Evolutionary conservation across 768 basidiomycete genomes (phyloP).

Genomic region (Kondoa malvinella): DNA sequence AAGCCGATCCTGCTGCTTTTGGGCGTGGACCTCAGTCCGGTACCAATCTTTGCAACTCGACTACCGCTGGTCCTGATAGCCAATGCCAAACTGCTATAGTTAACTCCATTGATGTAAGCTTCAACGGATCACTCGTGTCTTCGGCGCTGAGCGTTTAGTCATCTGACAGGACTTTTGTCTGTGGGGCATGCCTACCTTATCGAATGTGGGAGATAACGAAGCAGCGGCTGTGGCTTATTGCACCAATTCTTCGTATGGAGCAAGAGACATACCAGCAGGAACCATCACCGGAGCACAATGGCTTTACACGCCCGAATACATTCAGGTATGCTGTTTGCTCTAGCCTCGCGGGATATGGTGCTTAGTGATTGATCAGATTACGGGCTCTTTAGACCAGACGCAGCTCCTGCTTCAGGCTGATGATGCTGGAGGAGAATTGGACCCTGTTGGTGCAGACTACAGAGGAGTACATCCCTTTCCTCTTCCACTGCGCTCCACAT

Average conservation of each 20-base stretch:
- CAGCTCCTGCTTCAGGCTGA: constrained; percentile 46
- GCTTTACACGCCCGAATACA: constrained; percentile 22
- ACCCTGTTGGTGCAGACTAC: constrained; percentile 44
- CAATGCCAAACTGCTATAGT: background rate
- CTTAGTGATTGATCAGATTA: too few species aligned
- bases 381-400: constrained; percentile 40
- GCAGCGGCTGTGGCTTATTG: constrained; percentile 54
- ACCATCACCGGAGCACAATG: constrained; percentile 28
- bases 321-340: too few species aligned
- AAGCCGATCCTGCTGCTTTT: background rate
- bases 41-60: background rate
- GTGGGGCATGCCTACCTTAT: constrained; percentile 17
- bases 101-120: background rate
- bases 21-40: background rate
- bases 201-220: constrained; percentile 46
- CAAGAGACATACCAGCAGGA: constrained; percentile 24
- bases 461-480: too few species aligned
- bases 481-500: too few species aligned
- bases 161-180: constrained; percentile 15
- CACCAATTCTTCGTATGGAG: constrained; percentile 37
- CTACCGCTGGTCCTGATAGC: background rate
- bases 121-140: background rate
- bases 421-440: constrained; percentile 50
- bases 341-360: too few species aligned
- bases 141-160: background rate